Conservation (phyloP, 768 basidiomycete species). For the Russula abietina region DNA sequence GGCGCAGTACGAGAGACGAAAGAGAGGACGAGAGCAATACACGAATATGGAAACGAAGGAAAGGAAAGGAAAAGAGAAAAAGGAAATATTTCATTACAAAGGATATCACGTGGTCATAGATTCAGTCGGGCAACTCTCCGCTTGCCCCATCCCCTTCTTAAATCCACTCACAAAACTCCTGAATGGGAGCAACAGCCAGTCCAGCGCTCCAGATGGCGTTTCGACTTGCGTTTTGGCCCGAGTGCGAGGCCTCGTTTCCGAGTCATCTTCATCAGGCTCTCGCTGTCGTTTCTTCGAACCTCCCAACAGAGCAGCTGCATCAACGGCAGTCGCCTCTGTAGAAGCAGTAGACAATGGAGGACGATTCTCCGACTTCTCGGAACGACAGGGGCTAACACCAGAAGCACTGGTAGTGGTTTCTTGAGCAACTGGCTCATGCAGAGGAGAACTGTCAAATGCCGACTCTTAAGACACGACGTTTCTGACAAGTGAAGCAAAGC, state of each 20-base stretch:
- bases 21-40: not conserved
- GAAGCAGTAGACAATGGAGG: slow-evolving; percentile 29
- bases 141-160: slow-evolving; percentile 13
- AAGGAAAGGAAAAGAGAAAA: not conserved
- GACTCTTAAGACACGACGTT: not conserved
- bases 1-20: slow-evolving; percentile 8
- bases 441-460: not conserved
- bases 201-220: slow-evolving; percentile 32
- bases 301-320: slow-evolving; percentile 26
- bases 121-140: not conserved
- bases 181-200: slow-evolving; percentile 20
- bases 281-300: slow-evolving; percentile 45
- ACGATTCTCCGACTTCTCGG: slow-evolving; percentile 19
- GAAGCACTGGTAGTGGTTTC: not conserved
- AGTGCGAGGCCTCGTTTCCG: slow-evolving; percentile 41
- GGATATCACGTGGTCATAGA: slow-evolving; percentile 11
- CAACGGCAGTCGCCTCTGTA: slow-evolving; percentile 38
- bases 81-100: not conserved
- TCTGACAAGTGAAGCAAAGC: not conserved
- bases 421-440: not conserved
- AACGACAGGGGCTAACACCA: slow-evolving; percentile 3
- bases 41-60: slow-evolving; percentile 14
- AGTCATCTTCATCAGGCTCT: slow-evolving; percentile 35
- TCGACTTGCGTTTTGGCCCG: slow-evolving; percentile 50
- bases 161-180: slow-evolving; percentile 24